These are phyloP conservation scores for Brassica juncea DNA, from an alignment of 345 rosid species.

Conservation along the genomic window DNA sequence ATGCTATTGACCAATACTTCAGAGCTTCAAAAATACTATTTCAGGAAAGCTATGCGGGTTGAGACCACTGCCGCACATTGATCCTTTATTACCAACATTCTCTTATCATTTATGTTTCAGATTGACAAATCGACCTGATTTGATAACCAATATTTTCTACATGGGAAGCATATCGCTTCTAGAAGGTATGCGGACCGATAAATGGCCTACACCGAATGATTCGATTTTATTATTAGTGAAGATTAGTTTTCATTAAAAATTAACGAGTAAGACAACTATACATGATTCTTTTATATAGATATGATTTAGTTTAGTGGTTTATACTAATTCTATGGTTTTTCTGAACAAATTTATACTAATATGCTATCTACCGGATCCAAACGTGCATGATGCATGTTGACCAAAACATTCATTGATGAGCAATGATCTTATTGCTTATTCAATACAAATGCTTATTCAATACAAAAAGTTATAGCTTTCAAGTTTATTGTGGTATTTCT, in stretches of 20 bases:
- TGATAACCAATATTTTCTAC: background rate
- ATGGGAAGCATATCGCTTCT: background rate
- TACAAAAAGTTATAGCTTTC: background rate
- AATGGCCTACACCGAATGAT: background rate
- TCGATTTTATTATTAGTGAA: background rate
- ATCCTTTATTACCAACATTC: background rate
- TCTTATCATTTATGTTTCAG: background rate
- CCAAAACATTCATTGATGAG: background rate
- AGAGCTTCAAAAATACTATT: background rate
- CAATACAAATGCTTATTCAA: background rate
- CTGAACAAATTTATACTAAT: background rate
- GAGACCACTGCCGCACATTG: background rate
- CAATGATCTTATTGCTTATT: background rate
- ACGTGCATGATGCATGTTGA: background rate
- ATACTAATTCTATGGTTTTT: background rate
- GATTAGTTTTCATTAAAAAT: background rate
- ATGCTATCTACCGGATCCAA: background rate
- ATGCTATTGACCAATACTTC: background rate
- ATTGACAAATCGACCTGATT: background rate
- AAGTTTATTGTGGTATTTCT: background rate
- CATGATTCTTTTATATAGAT: background rate
- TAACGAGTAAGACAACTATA: background rate
- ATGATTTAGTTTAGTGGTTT: background rate
- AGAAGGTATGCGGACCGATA: background rate
- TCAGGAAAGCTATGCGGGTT: background rate